Evolutionary conservation across 2,329 filamentous ascomycete species (phyloP), one percentile per base, ranked within the genome.

Genomic region (Trichoderma sp.): DNA sequence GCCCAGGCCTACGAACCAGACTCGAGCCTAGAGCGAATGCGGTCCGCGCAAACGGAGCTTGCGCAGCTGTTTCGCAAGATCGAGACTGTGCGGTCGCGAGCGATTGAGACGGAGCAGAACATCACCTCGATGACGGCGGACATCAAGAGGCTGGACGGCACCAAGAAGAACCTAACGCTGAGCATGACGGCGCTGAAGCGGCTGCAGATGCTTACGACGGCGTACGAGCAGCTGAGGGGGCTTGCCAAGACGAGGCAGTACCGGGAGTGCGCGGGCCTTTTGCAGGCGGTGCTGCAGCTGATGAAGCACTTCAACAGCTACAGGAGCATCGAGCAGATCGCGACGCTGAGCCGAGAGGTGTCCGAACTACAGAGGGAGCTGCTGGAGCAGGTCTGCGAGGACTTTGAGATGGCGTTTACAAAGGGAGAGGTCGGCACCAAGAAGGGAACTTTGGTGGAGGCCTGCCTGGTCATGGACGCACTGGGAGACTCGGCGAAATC

Each of bases 271-370:
- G 94, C 94, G 17, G 93, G 96, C 74, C 84, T 99, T 69, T 84
- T 99, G 67, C 93, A 97, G 81, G 95, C 95, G 10, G 95, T 99
- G 35, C 87, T 99, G 68, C 95, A 99, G 85, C 89, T 99, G 54
- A 97, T 98, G 92, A 92, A 92, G 72, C 94, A 99, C 80, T 99
- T 99, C 86, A 97, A 97, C 81, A 96, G 92, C 79, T 99, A 98
- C 78, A 86, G 95, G 68, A 97, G 93, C 73, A 98, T 99, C 73
- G 94, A 98, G 77, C 95, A 99, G 84, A 98, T 99, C 76, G 95
- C 95, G 32, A 92, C 92, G 0, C 84, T 99, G 70, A 97, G 93
- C 76, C 89, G 93, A 61, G 97, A 96, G 74, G 95, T 99, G 39
- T 91, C 93, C 6, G 95, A 98, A 74, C 84, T 99, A 71, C 95